phyloP scores from a whole-genome alignment of 2,329 filamentous ascomycete species.

The Eurotiales sp. region DNA sequence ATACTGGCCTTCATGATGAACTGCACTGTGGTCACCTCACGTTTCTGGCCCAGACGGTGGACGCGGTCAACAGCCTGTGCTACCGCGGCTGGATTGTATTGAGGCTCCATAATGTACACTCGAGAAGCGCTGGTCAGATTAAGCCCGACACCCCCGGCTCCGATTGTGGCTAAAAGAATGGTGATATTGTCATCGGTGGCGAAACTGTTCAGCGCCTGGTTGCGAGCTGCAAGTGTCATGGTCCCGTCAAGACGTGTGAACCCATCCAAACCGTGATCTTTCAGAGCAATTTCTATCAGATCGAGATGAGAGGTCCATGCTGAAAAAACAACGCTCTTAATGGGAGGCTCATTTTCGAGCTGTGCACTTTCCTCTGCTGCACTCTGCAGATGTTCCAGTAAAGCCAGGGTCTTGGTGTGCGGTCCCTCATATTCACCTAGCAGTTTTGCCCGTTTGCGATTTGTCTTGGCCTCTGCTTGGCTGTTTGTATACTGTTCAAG shows the following conservation, averaged over 20 bases:
- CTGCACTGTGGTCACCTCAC: slow-evolving; percentile 79
- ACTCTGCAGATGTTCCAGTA: slow-evolving; percentile 69
- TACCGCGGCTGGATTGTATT: slow-evolving; percentile 94
- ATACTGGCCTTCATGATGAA: slow-evolving; percentile 91
- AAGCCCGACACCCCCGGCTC: slow-evolving; percentile 83
- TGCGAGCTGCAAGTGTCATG: slow-evolving; percentile 73
- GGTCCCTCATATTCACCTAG: slow-evolving; percentile 73
- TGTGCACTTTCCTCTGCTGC: slow-evolving; percentile 55
- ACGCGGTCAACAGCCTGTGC: slow-evolving; percentile 93
- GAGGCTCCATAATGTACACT: slow-evolving; percentile 97
- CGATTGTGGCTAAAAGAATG: slow-evolving; percentile 88
- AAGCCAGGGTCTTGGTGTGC: slow-evolving; percentile 83
- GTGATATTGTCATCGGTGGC: slow-evolving; percentile 66
- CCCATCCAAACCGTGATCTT: slow-evolving; percentile 49
- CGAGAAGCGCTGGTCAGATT: slow-evolving; percentile 83
- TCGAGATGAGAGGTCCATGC: slow-evolving; percentile 95
- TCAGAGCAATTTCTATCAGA: slow-evolving; percentile 79
- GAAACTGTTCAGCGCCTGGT: slow-evolving; percentile 72
- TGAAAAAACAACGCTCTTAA: slow-evolving; percentile 93
- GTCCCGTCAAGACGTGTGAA: slow-evolving; percentile 84
- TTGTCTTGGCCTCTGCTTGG: slow-evolving; percentile 54
- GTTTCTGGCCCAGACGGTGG: slow-evolving; percentile 82
- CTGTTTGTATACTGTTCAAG: slow-evolving; percentile 50
- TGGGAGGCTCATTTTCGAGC: slow-evolving; percentile 56
- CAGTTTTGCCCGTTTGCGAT: slow-evolving; percentile 55